Conservation (phyloP, 495 filamentous ascomycete genomes). For the Neurospora sp. region DNA sequence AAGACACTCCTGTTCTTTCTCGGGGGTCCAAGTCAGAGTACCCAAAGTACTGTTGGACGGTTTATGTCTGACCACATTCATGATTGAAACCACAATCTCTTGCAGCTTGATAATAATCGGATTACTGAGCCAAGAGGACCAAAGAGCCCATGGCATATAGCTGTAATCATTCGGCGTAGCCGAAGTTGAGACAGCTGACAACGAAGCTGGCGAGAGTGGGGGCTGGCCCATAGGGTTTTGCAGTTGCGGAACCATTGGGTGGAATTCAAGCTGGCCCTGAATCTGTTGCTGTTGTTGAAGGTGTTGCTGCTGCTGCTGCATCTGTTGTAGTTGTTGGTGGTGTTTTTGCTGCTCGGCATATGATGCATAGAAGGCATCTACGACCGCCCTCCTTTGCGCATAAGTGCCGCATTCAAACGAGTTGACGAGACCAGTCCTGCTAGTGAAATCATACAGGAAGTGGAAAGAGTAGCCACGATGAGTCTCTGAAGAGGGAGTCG, state of each 20-base stretch:
- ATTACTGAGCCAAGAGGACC: conserved; percentile 15
- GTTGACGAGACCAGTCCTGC: conserved; percentile 17
- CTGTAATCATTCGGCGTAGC: neutral
- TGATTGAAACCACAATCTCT: conserved; percentile 18
- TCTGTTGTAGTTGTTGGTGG: neutral
- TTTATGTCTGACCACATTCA: conserved; percentile 12
- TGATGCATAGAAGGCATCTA: conserved; percentile 9
- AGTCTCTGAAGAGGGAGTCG: neutral
- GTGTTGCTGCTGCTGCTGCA: neutral
- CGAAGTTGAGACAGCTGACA: neutral
- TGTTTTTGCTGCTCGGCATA: conserved; percentile 10
- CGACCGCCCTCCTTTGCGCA: conserved; percentile 15
- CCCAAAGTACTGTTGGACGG: conserved; percentile 17
- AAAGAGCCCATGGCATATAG: conserved; percentile 2
- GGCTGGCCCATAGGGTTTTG: neutral
- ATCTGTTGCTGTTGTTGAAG: neutral
- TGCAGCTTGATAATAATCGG: conserved; percentile 17
- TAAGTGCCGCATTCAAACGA: conserved; percentile 25
- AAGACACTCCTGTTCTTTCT: conserved; percentile 17
- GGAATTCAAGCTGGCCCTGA: neutral
- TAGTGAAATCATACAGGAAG: conserved; percentile 23
- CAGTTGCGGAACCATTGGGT: neutral
- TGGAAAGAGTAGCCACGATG: conserved; percentile 15
- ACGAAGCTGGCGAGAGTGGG: neutral
- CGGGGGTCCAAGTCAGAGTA: conserved; percentile 16